Percentiles rank a stretch among this genome's conserved stretches.
phyloP scores from a whole-genome alignment of 169 alveolate species.

The Perkinsus marinus region DNA sequence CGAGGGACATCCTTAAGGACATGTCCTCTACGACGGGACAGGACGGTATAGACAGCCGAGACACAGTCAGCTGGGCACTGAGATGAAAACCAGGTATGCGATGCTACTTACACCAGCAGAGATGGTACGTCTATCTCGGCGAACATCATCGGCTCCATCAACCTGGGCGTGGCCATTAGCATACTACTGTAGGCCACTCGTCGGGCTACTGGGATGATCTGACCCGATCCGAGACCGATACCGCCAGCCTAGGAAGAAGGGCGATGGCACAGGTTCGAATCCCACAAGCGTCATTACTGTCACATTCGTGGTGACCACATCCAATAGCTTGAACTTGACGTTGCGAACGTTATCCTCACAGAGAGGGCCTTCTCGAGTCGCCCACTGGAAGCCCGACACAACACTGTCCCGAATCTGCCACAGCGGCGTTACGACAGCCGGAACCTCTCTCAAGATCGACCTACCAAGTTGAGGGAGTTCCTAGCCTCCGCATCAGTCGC shows the following conservation, averaged over 20 bases:
- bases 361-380: slow-evolving; percentile 97
- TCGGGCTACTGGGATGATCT: slow-evolving; percentile 92
- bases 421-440: slow-evolving; percentile 20
- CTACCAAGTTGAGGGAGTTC: neutral
- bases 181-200: slow-evolving; percentile 95
- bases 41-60: slow-evolving; percentile 79
- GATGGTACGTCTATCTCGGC: slow-evolving; percentile 67
- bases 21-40: slow-evolving; percentile 75
- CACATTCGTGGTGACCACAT: slow-evolving; percentile 33
- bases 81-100: neutral
- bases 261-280: neutral
- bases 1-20: slow-evolving; percentile 74
- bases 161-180: slow-evolving; percentile 91
- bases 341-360: slow-evolving; percentile 84
- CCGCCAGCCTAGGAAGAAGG: slow-evolving; percentile 46
- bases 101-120: neutral
- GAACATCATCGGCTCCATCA: slow-evolving; percentile 91
- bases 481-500: slow-evolving; percentile 71
- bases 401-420: slow-evolving; percentile 51
- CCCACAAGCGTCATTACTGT: neutral
- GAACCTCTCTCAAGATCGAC: neutral
- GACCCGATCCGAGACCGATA: slow-evolving; percentile 86
- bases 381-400: slow-evolving; percentile 98
- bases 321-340: slow-evolving; percentile 72
- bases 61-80: slow-evolving; percentile 92